phyloP scores from a whole-genome alignment of 2,329 filamentous ascomycete genomes.

The Mariannaea elegans region DNA sequence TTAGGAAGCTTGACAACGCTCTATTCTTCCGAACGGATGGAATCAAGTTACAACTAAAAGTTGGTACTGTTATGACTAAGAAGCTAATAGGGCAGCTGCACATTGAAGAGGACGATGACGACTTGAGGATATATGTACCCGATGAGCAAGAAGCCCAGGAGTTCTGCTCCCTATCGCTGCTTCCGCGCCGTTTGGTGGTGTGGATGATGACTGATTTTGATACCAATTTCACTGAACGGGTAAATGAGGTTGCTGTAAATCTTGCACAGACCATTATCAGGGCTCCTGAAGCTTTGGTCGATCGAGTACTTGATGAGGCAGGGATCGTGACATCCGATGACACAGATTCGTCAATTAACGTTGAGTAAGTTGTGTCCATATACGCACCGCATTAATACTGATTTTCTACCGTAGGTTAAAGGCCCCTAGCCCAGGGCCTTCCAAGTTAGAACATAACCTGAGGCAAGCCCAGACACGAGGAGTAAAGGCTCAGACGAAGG shows the following conservation, averaged over 20 bases:
- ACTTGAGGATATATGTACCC: constrained; percentile 27
- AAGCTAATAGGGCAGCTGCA: not conserved
- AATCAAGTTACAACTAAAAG: not conserved
- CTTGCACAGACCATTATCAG: constrained; percentile 27
- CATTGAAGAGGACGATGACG: constrained; percentile 21
- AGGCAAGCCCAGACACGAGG: too few species aligned
- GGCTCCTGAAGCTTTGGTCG: not conserved
- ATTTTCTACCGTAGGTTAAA: too few species aligned
- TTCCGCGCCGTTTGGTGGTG: constrained; percentile 33
- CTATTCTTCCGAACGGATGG: not conserved
- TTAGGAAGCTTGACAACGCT: constrained; percentile 15
- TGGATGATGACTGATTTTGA: constrained; percentile 36
- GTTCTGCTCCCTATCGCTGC: constrained; percentile 23
- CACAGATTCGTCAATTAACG: not conserved
- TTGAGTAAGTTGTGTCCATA: not conserved
- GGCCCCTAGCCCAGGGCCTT: too few species aligned
- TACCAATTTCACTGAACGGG: constrained; percentile 1
- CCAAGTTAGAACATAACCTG: too few species aligned
- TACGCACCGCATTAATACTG: too few species aligned
- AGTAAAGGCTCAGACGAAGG: too few species aligned
- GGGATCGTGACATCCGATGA: not conserved
- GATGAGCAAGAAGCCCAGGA: constrained; percentile 31
- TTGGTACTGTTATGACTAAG: not conserved
- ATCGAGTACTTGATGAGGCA: constrained; percentile 9
- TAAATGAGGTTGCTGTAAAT: constrained; percentile 31